Conservation (phyloP, 1,284 basidiomycete genomes). For the Malassezia sympodialis region DNA sequence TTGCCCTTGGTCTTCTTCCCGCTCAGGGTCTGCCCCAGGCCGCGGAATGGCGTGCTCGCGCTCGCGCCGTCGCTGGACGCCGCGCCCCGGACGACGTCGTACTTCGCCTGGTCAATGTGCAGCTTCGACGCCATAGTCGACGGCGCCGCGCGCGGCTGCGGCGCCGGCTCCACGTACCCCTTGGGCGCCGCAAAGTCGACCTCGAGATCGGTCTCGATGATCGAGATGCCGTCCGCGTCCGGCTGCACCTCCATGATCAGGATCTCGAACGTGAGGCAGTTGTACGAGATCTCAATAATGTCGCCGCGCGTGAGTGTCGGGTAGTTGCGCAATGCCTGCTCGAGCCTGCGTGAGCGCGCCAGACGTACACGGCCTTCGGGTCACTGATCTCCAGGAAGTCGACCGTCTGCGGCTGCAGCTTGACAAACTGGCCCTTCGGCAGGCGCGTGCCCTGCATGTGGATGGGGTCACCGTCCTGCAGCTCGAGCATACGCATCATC, state of each 20-base stretch:
- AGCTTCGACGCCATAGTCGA: constrained; percentile 94
- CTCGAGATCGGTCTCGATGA: constrained; percentile 92
- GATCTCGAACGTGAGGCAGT: constrained; percentile 80
- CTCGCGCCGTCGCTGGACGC: constrained; percentile 25
- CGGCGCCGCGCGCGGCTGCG: constrained; percentile 64
- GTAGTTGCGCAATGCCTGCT: constrained; percentile 88
- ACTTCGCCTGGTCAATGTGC: constrained; percentile 62
- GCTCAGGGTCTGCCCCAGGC: constrained; percentile 39
- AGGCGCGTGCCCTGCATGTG: constrained; percentile 77
- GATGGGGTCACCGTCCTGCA: constrained; percentile 90
- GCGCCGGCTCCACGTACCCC: constrained; percentile 75
- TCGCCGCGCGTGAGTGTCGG: constrained; percentile 53
- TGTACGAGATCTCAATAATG: constrained; percentile 51
- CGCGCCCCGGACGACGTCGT: constrained; percentile 39
- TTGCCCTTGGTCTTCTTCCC: constrained; percentile 45
- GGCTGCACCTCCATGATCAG: constrained; percentile 89
- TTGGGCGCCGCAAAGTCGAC: constrained; percentile 58
- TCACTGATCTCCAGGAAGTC: constrained; percentile 84
- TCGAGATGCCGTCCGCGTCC: constrained; percentile 64
- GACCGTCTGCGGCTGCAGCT: constrained; percentile 87
- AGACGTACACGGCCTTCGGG: constrained; percentile 68
- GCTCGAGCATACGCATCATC: constrained; percentile 92
- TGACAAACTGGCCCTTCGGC: constrained; percentile 88
- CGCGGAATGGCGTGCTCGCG: constrained; percentile 30
- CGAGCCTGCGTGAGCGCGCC: constrained; percentile 54